These are phyloP conservation scores for Cytospora paraplurivora DNA, from an alignment of 2,329 filamentous ascomycete genomes.

Conservation along the genomic window DNA sequence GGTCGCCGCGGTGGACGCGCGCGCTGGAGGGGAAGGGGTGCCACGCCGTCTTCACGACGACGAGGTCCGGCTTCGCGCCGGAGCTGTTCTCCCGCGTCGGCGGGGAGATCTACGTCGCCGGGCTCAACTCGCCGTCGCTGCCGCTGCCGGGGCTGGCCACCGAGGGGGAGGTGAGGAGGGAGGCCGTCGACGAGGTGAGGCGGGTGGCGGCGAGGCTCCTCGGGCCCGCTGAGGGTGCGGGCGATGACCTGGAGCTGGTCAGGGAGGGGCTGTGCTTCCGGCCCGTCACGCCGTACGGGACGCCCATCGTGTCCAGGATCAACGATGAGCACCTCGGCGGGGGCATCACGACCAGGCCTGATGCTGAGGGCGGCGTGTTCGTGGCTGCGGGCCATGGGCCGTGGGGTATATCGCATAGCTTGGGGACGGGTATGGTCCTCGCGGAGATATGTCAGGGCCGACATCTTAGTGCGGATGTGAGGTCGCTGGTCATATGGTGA, in stretches of 20 bases:
- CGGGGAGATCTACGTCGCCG: constrained; percentile 73
- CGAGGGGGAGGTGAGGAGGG: constrained; percentile 48
- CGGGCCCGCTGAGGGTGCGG: constrained; percentile 38
- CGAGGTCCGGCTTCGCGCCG: constrained; percentile 61
- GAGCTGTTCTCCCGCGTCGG: constrained; percentile 70
- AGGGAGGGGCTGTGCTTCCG: constrained; percentile 72
- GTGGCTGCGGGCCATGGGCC: constrained; percentile 73
- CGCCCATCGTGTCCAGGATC: constrained; percentile 63
- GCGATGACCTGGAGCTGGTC: constrained; percentile 61
- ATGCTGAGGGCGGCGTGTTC: constrained; percentile 64
- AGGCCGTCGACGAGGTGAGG: constrained; percentile 53
- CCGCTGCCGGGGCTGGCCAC: constrained; percentile 61
- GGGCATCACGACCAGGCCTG: constrained; percentile 45
- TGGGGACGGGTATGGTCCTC: constrained; percentile 72
- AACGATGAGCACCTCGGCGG: constrained; percentile 57
- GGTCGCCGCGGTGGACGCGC: constrained; percentile 55
- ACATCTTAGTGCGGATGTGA: constrained; percentile 61
- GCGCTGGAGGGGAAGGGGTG: constrained; percentile 51
- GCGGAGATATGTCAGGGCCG: constrained; percentile 68
- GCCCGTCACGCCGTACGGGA: constrained; percentile 65
- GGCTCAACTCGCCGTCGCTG: constrained; percentile 64
- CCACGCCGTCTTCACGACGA: constrained; percentile 70
- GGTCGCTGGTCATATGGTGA: constrained; percentile 43
- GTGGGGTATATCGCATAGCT: constrained; percentile 67
- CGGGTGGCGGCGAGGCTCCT: constrained; percentile 52